A percentile compares a stretch with the other conserved stretches of the same genome.
phyloP scores from a whole-genome alignment of 352 stramenopile genomes.

The Pythium apleroticum region DNA sequence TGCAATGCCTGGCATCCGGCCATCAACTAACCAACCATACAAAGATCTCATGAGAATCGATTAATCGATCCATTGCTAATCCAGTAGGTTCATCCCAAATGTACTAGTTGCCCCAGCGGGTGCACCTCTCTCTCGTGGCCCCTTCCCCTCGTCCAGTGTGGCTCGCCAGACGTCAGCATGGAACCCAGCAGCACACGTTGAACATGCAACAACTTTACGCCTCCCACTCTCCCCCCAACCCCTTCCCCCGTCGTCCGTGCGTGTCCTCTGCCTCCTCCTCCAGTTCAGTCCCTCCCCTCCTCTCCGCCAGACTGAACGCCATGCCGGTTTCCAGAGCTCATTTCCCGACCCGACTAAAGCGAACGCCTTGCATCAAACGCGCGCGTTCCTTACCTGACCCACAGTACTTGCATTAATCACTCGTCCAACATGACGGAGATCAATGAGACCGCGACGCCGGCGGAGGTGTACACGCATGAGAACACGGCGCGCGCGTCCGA shows the following conservation, averaged over 20 bases:
- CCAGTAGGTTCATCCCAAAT: neutral
- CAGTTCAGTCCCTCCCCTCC: too few relatives aligned
- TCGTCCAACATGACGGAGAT: neutral
- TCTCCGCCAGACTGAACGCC: neutral
- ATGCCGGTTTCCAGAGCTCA: neutral
- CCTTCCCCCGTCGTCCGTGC: neutral
- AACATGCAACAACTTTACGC: neutral
- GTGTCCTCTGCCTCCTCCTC: neutral
- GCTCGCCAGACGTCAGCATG: neutral
- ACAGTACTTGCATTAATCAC: neutral
- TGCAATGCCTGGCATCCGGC: neutral
- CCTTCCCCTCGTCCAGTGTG: neutral
- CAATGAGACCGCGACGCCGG: neutral
- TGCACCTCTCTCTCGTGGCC: neutral
- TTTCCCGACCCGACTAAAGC: neutral
- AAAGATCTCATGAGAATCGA: neutral
- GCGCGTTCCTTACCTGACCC: neutral
- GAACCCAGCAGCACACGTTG: neutral
- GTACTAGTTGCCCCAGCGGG: neutral
- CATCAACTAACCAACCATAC: neutral
- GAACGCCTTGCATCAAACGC: neutral
- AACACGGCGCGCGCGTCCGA: slow-evolving; percentile 42
- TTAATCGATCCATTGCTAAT: neutral
- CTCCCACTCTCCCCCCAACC: neutral
- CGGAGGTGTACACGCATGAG: slow-evolving; percentile 37